Evolutionary conservation across 768 basidiomycete genomes (phyloP).

Genomic region (Kondoa malvinella): DNA sequence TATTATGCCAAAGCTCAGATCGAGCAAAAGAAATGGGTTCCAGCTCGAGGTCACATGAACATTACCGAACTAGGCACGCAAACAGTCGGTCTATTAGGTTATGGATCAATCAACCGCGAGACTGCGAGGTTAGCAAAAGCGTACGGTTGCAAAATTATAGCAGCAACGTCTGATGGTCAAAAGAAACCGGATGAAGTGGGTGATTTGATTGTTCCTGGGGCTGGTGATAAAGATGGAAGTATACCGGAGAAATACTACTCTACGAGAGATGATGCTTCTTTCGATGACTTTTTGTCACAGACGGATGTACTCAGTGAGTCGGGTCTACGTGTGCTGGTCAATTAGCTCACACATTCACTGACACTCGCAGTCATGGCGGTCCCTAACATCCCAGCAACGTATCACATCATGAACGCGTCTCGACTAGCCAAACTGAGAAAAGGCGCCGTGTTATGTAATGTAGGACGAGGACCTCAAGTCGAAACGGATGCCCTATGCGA

Average conservation of each 20-base stretch:
- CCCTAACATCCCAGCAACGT: slow-evolving; percentile 4
- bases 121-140: slow-evolving; percentile 15
- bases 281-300: slow-evolving; percentile 11
- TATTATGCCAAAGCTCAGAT: not conserved
- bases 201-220: slow-evolving; percentile 8
- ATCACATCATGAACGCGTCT: slow-evolving; percentile 8
- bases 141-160: slow-evolving; percentile 15
- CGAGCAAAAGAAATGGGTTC: not conserved
- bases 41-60: not conserved
- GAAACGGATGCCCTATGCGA: slow-evolving; percentile 12
- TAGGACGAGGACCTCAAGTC: slow-evolving; percentile 12
- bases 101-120: slow-evolving; percentile 10
- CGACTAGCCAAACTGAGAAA: slow-evolving; percentile 12
- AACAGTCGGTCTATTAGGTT: not conserved
- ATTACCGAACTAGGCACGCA: not conserved
- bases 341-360: not conserved
- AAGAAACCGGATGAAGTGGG: slow-evolving; percentile 8
- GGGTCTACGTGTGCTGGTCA: not conserved
- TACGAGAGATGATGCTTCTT: slow-evolving; percentile 11
- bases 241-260: slow-evolving; percentile 9
- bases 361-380: slow-evolving; percentile 1
- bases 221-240: slow-evolving; percentile 13
- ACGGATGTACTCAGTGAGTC: slow-evolving; percentile 9
- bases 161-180: slow-evolving; percentile 10
- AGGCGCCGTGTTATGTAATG: slow-evolving; percentile 14